These are phyloP conservation scores for Triticum monococcum DNA, from an alignment of 176 grass and related monocot genomes.

Conservation along the genomic window DNA sequence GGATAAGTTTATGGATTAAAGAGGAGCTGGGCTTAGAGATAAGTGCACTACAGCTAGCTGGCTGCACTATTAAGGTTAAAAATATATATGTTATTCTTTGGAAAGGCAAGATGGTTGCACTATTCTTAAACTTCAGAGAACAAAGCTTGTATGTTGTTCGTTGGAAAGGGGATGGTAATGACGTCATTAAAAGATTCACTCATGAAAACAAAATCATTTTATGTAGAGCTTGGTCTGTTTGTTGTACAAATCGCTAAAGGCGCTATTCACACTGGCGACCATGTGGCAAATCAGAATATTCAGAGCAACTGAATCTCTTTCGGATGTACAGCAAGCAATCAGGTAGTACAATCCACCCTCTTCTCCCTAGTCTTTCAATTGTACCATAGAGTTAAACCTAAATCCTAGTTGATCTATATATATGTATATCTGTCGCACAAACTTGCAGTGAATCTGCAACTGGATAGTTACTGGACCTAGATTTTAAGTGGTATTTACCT, in stretches of 20 bases:
- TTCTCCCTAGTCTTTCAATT: background rate
- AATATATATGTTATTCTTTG: background rate
- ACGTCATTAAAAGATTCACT: background rate
- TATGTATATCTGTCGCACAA: background rate
- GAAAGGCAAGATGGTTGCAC: too few species aligned
- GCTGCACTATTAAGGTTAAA: background rate
- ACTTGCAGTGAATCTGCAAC: constrained; percentile 60
- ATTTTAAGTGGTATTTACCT: constrained; percentile 76
- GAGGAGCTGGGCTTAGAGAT: background rate
- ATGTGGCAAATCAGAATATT: constrained; percentile 61
- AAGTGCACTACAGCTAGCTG: too few species aligned
- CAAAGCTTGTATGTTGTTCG: background rate
- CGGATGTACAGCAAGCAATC: constrained; percentile 70
- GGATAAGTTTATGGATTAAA: background rate
- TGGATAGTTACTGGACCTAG: constrained; percentile 61
- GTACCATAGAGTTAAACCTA: too few species aligned
- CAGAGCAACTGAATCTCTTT: constrained; percentile 46
- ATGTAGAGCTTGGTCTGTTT: constrained; percentile 82
- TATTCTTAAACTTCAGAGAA: background rate
- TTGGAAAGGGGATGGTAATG: background rate
- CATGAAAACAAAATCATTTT: background rate
- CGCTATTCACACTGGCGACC: constrained; percentile 67
- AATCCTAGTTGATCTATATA: too few species aligned
- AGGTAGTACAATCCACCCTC: constrained; percentile 32
- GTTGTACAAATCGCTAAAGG: constrained; percentile 55